phyloP scores from a whole-genome alignment of 768 basidiomycete species.

The Pleurotus eryngii region DNA sequence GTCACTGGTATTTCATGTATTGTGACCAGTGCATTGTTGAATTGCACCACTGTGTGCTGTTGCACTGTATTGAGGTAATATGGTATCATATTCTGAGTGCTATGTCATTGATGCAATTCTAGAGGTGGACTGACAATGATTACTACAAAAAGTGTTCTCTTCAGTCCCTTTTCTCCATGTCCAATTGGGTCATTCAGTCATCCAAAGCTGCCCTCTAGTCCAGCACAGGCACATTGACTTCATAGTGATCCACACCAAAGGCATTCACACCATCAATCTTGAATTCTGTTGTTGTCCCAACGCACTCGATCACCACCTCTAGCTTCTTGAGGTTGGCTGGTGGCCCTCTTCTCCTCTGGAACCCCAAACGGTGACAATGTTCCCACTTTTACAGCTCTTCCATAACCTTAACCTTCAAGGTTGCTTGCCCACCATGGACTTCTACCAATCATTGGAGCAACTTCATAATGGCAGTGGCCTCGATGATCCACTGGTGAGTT shows the following conservation, averaged over 20 bases:
- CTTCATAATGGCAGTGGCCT: no score
- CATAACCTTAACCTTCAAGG: slow-evolving; percentile 17
- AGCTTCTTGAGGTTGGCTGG: slow-evolving; percentile 12
- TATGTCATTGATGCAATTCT: not conserved
- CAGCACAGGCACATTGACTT: not conserved
- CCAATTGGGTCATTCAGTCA: slow-evolving; percentile 15
- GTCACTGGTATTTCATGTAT: slow-evolving; percentile 5
- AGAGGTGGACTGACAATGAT: no score
- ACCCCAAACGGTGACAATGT: slow-evolving; percentile 17
- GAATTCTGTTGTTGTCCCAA: no score
- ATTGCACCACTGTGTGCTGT: not conserved
- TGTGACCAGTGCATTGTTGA: not conserved
- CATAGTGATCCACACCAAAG: no score
- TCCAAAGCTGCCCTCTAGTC: slow-evolving; percentile 9
- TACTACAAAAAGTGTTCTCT: no score
- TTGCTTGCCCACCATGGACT: slow-evolving; percentile 14
- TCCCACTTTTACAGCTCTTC: slow-evolving; percentile 15
- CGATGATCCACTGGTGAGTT: no score
- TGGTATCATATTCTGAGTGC: not conserved
- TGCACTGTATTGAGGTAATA: slow-evolving; percentile 17
- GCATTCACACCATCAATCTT: no score
- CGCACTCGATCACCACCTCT: not conserved
- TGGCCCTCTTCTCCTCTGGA: slow-evolving; percentile 13
- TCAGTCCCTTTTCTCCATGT: no score
- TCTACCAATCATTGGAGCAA: slow-evolving; percentile 14